phyloP scores from a whole-genome alignment of 176 grass and related monocot species.

The Thalia dealbata region DNA sequence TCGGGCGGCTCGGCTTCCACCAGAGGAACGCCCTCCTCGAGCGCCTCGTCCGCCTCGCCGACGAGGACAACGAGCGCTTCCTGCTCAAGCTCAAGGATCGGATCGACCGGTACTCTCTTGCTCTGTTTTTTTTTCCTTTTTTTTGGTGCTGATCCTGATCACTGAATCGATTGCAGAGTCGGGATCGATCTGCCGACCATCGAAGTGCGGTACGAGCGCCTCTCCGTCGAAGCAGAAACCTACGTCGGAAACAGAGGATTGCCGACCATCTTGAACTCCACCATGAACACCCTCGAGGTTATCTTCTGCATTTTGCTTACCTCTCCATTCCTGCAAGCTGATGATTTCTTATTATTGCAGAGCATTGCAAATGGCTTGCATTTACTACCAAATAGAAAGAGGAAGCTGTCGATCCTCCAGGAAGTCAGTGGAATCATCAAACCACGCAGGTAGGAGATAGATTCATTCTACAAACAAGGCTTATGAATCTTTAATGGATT shows the following conservation, averaged over 20 bases:
- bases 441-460: slow-evolving; percentile 48
- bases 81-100: slow-evolving; percentile 46
- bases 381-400: slow-evolving; percentile 22
- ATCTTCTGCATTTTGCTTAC: too few species aligned
- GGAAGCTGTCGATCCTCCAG: slow-evolving; percentile 42
- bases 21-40: slow-evolving; percentile 33
- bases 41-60: slow-evolving; percentile 28
- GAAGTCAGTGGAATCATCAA: slow-evolving; percentile 67
- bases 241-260: slow-evolving; percentile 60
- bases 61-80: slow-evolving; percentile 43
- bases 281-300: slow-evolving; percentile 54
- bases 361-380: neutral
- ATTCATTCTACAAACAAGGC: too few species aligned
- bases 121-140: neutral
- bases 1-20: slow-evolving; percentile 17
- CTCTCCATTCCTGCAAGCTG: neutral
- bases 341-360: neutral
- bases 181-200: slow-evolving; percentile 56
- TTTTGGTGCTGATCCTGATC: too few species aligned
- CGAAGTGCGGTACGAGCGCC: slow-evolving; percentile 59
- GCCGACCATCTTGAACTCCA: slow-evolving; percentile 53
- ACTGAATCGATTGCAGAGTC: slow-evolving; percentile 19
- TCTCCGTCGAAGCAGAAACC: slow-evolving; percentile 42
- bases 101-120: slow-evolving; percentile 38
- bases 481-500: too few species aligned